A percentile compares a stretch with the other conserved stretches of the same genome.
These are phyloP conservation scores for Hyphopichia buzzinii DNA, from an alignment of 1,139 yeast species.

Conservation along the genomic window DNA sequence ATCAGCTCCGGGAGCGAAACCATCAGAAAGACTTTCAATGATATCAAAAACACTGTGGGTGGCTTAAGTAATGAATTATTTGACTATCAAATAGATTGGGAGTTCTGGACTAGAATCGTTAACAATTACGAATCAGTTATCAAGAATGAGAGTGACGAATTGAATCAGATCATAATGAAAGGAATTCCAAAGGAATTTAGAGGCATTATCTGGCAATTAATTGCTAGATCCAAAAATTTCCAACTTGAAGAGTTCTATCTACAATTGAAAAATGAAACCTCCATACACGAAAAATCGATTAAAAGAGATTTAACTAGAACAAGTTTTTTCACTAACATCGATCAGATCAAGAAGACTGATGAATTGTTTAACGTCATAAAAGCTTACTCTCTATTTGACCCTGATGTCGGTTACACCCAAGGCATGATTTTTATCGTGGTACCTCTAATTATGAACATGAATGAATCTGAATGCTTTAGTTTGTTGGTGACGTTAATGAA, in stretches of 20 bases:
- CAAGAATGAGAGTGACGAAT: constrained; percentile 53
- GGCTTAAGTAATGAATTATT: constrained; percentile 37
- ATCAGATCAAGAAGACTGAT: constrained; percentile 48
- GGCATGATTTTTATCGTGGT: constrained; percentile 94
- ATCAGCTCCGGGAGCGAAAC: constrained; percentile 59
- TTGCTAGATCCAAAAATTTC: constrained; percentile 74
- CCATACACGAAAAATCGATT: constrained; percentile 74
- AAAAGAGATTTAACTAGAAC: constrained; percentile 83
- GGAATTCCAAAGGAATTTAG: constrained; percentile 87
- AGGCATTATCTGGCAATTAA: constrained; percentile 90
- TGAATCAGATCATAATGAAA: constrained; percentile 58
- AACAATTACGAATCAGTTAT: constrained; percentile 72
- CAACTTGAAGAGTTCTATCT: constrained; percentile 69
- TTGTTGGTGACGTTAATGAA: constrained; percentile 81
- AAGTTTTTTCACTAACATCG: constrained; percentile 67
- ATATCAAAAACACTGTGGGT: constrained; percentile 48
- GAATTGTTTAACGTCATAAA: constrained; percentile 74
- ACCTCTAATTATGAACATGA: constrained; percentile 78
- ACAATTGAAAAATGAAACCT: constrained; percentile 48
- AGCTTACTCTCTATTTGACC: constrained; percentile 82
- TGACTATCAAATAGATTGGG: constrained; percentile 64
- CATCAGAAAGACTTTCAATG: constrained; percentile 61
- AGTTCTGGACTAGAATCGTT: constrained; percentile 81
- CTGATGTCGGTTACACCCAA: constrained; percentile 95
- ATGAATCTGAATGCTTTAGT: constrained; percentile 83